Evolutionary conservation across 1,284 basidiomycete genomes (phyloP).

Genomic region (Ceratobasidium sp.): DNA sequence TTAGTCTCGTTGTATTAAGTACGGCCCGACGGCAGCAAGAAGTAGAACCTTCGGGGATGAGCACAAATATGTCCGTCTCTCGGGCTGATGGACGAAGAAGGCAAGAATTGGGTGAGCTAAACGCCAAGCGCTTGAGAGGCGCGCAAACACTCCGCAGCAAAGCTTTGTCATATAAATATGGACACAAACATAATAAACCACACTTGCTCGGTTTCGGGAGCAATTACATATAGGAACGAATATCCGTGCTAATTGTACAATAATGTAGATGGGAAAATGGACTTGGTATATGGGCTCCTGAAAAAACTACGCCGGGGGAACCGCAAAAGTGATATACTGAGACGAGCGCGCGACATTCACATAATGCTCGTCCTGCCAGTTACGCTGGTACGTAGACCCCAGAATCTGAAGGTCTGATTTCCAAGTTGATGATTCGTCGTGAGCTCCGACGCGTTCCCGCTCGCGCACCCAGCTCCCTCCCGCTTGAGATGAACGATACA

Average conservation of each 20-base stretch:
- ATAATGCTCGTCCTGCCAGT: conserved; percentile 40
- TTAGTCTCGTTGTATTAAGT: background rate
- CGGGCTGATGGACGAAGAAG: conserved; percentile 13
- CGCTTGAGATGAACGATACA: background rate
- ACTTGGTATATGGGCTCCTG: background rate
- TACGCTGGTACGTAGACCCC: conserved; percentile 41
- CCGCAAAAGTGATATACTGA: conserved; percentile 21
- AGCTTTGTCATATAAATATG: conserved; percentile 13
- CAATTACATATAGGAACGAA: conserved; percentile 30
- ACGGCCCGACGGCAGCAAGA: conserved; percentile 39
- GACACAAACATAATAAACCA: background rate
- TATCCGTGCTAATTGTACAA: conserved; percentile 8
- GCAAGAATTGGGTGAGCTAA: conserved; percentile 1
- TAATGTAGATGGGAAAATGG: background rate
- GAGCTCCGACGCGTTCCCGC: background rate
- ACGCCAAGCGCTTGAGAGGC: conserved; percentile 12
- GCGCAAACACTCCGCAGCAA: background rate
- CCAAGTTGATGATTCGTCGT: background rate
- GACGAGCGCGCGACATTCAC: conserved; percentile 27
- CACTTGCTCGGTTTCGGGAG: background rate
- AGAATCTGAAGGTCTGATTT: conserved; percentile 24
- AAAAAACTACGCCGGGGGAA: conserved; percentile 4
- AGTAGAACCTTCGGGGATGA: conserved; percentile 20
- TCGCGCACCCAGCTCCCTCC: conserved; percentile 38
- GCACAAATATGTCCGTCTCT: conserved; percentile 24